Evolutionary conservation across 192 early-diverging fungal species (phyloP), one percentile per base, ranked within the genome.

Genomic region (Diversispora eburnea): DNA sequence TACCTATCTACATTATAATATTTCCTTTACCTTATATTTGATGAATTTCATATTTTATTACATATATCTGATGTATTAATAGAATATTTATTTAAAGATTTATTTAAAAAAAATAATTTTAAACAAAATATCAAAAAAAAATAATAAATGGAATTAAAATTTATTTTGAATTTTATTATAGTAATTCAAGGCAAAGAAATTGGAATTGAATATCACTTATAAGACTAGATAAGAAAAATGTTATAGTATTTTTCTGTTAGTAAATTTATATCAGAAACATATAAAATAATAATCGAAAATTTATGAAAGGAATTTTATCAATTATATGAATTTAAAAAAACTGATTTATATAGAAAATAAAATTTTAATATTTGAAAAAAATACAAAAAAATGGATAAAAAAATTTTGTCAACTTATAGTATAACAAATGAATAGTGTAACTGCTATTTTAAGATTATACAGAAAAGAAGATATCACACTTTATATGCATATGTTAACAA

Each of bases 71-170:
- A 62, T 62, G 5, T 62, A 43, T 62, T 62, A 43, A 62, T 62
- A 12, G 41, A 62, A 43, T 62, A 6, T 62, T 43, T 62, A 8
- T 62, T 62, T 43, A 62, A 62, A 62, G 60, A 61, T 61, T 41
- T 61, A 9, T 61, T 61, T n/a, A n/a, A 41, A 61, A 61, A 61
- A 61, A 61, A 57, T 57, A 3, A 57, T 57, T 57, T 57, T 57
- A 19, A 57, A 19, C 3, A 19, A 57, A 57, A 57, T 57, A 6
- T 19, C 19, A 57, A 12, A 7, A 61, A n/a, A 61, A 61, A 61
- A 61, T 39, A 61, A 39, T 39, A 5, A 39, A 5, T n/a, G n/a
- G n/a, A n/a, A n/a, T n/a, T n/a, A n/a, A n/a, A n/a, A n/a, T n/a
- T n/a, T n/a, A n/a, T n/a, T n/a, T n/a, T n/a, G n/a, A 57, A 41